Evolutionary conservation across 768 basidiomycete species (phyloP), one percentile per base, ranked within the genome.

Genomic region (Porpolomopsis calyptriformis): DNA sequence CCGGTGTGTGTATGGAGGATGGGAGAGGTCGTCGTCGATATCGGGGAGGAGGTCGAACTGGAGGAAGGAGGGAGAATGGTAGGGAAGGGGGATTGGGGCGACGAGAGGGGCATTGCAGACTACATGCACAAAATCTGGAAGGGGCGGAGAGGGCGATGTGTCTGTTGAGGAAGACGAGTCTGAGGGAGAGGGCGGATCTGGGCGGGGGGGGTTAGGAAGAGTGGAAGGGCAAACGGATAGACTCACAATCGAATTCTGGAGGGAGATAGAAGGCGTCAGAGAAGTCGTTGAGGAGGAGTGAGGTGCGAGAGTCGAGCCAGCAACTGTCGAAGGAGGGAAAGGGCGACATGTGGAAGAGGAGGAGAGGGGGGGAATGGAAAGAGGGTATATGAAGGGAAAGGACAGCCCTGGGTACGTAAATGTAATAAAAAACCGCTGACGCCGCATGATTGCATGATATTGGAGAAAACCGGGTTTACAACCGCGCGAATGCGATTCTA

Each of bases 101-200:
- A 82, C 63, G 46, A 83, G 67, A n/a, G 81, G 81, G 2, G 78
- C 76, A 50, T 78, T 73, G 65, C 78, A 81, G 18, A 80, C 68
- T 61, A 79, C 71, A 49, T 75, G 70, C 36, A 72, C 51, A 8
- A 63, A 59, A 36, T 53, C 63, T 36, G 60, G 58, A 35, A 55
- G n/a, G n/a, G n/a, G n/a, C n/a, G n/a, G n/a, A n/a, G n/a, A n/a
- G n/a, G n/a, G n/a, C n/a, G n/a, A n/a, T n/a, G n/a, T n/a, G n/a
- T n/a, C n/a, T n/a, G n/a, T n/a, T n/a, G n/a, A n/a, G n/a, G n/a
- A n/a, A n/a, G n/a, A n/a, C n/a, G n/a, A n/a, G n/a, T n/a, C n/a
- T 55, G 12, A 41, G 31, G 14, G 47, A 45, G 12, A 44, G 25
- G 26, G 56, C 57, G n/a, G 63, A 60, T 49, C 63, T 66, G 14